Conservation (phyloP, 106 monocot genomes). For the Dendrobium nobile region DNA sequence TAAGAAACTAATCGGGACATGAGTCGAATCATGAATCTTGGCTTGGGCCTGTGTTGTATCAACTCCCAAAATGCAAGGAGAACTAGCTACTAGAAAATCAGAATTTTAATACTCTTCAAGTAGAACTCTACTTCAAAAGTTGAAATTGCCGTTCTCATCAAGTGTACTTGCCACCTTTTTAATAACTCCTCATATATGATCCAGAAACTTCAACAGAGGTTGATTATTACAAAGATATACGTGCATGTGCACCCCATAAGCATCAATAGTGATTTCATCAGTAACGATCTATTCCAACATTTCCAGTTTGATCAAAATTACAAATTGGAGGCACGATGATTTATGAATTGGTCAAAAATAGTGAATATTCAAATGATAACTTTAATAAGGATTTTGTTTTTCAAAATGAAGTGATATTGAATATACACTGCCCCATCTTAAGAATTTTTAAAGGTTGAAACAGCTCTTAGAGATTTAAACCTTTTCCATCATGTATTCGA, state of each 20-base stretch:
- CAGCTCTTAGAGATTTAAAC: conserved; percentile 18
- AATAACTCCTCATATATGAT: neutral
- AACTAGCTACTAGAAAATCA: neutral
- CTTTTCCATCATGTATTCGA: conserved; percentile 87
- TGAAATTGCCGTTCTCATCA: neutral
- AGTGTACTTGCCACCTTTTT: neutral
- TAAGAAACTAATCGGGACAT: neutral
- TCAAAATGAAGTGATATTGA: neutral
- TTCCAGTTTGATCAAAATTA: neutral
- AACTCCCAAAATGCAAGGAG: neutral
- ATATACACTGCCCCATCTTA: no score
- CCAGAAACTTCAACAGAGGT: neutral
- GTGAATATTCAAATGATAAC: neutral
- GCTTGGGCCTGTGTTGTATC: neutral
- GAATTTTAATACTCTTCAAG: neutral
- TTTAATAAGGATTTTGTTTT: neutral
- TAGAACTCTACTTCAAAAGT: neutral
- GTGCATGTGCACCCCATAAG: neutral
- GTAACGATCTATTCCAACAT: neutral
- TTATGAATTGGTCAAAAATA: neutral
- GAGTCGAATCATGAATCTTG: neutral
- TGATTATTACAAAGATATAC: neutral
- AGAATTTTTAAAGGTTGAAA: neutral
- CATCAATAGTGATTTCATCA: neutral
- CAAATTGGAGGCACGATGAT: neutral